These are phyloP conservation scores for Aspergillus sclerotialis DNA, from an alignment of 2,329 filamentous ascomycete genomes.

Conservation along the genomic window DNA sequence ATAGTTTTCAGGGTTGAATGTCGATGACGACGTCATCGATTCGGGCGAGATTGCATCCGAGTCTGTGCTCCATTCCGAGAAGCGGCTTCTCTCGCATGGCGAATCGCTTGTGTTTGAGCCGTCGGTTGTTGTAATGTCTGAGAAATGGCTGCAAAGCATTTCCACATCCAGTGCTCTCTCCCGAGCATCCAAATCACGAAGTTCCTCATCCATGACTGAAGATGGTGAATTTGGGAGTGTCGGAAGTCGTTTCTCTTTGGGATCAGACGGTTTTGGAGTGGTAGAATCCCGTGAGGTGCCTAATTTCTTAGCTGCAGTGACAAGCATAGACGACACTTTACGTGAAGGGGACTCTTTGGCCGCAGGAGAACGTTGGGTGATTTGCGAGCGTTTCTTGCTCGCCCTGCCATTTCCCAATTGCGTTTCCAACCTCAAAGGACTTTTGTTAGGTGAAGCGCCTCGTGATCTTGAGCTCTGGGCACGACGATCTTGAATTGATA, in stretches of 20 bases:
- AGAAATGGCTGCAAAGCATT: conserved; percentile 35
- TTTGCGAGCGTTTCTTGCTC: background rate
- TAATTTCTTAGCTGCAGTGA: conserved; percentile 12
- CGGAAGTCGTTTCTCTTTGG: conserved; percentile 35
- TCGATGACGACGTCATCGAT: conserved; percentile 29
- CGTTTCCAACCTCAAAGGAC: conserved; percentile 22
- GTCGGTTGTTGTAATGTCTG: conserved; percentile 30
- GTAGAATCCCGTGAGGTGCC: conserved; percentile 11
- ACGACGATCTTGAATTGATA: conserved; percentile 33
- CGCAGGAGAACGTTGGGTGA: conserved; percentile 7
- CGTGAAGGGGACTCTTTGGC: conserved; percentile 6
- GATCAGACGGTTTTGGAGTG: conserved; percentile 20
- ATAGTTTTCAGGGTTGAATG: conserved; percentile 20
- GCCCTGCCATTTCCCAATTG: conserved; percentile 5
- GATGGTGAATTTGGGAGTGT: conserved; percentile 42
- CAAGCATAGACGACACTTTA: conserved; percentile 17
- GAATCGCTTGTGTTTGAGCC: conserved; percentile 23
- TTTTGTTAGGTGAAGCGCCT: conserved; percentile 19
- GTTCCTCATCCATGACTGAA: conserved; percentile 37
- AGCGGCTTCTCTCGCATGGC: conserved; percentile 27
- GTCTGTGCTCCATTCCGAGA: conserved; percentile 36
- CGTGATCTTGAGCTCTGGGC: conserved; percentile 23
- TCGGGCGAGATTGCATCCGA: conserved; percentile 28
- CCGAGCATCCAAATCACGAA: conserved; percentile 27
- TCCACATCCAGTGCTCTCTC: conserved; percentile 26